Evolutionary conservation across 176 grass and related monocot genomes (phyloP).

Genomic region (Poa annua): DNA sequence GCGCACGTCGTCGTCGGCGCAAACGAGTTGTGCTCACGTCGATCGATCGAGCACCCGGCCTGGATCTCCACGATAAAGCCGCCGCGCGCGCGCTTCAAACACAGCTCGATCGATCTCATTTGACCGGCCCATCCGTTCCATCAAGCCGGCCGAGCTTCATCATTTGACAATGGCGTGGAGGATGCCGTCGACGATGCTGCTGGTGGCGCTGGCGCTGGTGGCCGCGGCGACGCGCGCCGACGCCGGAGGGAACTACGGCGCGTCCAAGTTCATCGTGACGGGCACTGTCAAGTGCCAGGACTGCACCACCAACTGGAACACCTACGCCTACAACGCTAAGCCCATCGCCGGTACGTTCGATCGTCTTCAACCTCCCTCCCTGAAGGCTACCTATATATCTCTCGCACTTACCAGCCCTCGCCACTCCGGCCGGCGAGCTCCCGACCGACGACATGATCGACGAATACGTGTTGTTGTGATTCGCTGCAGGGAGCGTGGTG

Average conservation of each 20-base stretch:
- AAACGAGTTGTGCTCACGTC: slow-evolving; percentile 44
- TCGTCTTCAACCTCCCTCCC: background rate
- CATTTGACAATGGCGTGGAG: slow-evolving; percentile 22
- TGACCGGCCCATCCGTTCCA: background rate
- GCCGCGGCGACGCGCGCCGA: slow-evolving; percentile 25
- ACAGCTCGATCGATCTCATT: background rate
- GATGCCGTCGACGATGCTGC: background rate
- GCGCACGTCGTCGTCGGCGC: slow-evolving; percentile 21
- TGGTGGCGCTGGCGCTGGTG: slow-evolving; percentile 34
- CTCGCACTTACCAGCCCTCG: background rate
- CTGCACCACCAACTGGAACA: slow-evolving; percentile 78
- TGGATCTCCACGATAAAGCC: slow-evolving; percentile 23
- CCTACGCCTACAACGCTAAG: slow-evolving; percentile 61
- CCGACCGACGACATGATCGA: background rate
- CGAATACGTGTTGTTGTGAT: no score
- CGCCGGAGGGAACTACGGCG: slow-evolving; percentile 6
- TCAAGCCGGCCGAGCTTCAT: background rate
- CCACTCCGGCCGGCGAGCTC: background rate
- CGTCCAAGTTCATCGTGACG: slow-evolving; percentile 51
- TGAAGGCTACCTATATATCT: background rate
- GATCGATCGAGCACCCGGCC: background rate
- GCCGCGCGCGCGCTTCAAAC: background rate
- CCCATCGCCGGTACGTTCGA: slow-evolving; percentile 49
- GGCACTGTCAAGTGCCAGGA: slow-evolving; percentile 87
- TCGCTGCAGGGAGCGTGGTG: slow-evolving; percentile 49